Evolutionary conservation across 2,329 filamentous ascomycete genomes (phyloP).

Genomic region (Epichloe hybrida): DNA sequence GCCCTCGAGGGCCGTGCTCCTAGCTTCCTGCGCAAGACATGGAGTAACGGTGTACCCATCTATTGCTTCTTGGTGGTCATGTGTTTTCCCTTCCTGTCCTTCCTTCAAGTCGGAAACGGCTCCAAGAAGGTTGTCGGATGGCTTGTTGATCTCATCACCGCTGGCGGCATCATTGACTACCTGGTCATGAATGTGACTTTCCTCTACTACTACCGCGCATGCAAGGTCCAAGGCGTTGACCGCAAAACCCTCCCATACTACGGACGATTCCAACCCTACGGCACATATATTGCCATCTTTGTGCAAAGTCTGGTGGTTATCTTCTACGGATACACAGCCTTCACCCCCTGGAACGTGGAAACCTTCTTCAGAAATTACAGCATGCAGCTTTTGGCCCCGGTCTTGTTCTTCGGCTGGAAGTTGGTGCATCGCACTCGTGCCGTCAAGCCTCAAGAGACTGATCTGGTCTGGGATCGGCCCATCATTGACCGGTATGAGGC

Average conservation of each 20-base stretch:
- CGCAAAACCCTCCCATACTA: slow-evolving; percentile 42
- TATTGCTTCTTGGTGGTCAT: slow-evolving; percentile 42
- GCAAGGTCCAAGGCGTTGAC: slow-evolving; percentile 36
- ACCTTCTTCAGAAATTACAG: slow-evolving; percentile 41
- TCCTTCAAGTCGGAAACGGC: slow-evolving; percentile 35
- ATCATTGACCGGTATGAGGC: slow-evolving; percentile 44
- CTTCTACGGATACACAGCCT: slow-evolving; percentile 43
- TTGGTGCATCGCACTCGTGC: slow-evolving; percentile 44
- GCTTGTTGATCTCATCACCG: slow-evolving; percentile 43
- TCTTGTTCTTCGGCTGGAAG: slow-evolving; percentile 50
- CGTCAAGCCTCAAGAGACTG: slow-evolving; percentile 38
- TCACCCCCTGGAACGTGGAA: slow-evolving; percentile 34
- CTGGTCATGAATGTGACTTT: slow-evolving; percentile 37
- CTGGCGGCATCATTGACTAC: slow-evolving; percentile 48
- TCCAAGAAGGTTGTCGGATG: slow-evolving; percentile 37
- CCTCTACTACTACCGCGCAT: slow-evolving; percentile 36
- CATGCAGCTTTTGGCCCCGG: slow-evolving; percentile 39
- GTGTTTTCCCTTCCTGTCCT: slow-evolving; percentile 38
- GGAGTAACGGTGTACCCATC: slow-evolving; percentile 46
- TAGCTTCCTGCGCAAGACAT: slow-evolving; percentile 42
- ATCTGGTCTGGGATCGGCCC: slow-evolving; percentile 48
- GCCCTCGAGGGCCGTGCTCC: slow-evolving; percentile 36
- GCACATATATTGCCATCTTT: slow-evolving; percentile 31
- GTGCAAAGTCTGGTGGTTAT: slow-evolving; percentile 30
- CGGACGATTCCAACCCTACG: slow-evolving; percentile 46